Evolutionary conservation across 495 filamentous ascomycete genomes (phyloP).

Genomic region (Amorphotheca resinae): DNA sequence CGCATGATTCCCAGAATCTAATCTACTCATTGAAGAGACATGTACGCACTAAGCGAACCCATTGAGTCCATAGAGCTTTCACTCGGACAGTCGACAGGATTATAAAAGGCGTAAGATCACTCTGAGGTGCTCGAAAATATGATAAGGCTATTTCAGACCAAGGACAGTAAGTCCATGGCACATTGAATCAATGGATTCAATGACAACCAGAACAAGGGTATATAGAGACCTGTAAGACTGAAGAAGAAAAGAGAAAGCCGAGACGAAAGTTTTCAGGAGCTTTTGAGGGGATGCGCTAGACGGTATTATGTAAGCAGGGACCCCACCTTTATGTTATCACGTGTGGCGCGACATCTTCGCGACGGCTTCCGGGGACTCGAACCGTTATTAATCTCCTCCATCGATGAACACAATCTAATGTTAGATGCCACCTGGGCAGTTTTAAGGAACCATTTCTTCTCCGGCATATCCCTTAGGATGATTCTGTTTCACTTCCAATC

Average conservation of each 20-base stretch:
- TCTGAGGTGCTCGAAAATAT: constrained; percentile 20
- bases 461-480: too few species aligned
- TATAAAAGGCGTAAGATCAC: constrained; percentile 18
- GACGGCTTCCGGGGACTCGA: too few species aligned
- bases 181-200: constrained; percentile 13
- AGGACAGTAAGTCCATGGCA: constrained; percentile 2
- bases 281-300: neutral
- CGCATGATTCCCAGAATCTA: too few species aligned
- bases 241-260: constrained; percentile 1
- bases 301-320: neutral
- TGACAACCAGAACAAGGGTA: constrained; percentile 18
- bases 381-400: too few species aligned
- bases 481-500: too few species aligned
- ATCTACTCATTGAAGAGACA: too few species aligned
- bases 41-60: constrained; percentile 23
- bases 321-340: too few species aligned
- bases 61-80: constrained; percentile 13
- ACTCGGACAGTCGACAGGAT: constrained; percentile 21
- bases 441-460: too few species aligned
- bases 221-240: constrained; percentile 21
- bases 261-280: neutral
- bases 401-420: too few species aligned
- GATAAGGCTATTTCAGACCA: constrained; percentile 15
- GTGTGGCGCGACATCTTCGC: too few species aligned
- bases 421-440: too few species aligned